Conservation (phyloP, 2,329 filamentous ascomycete species). For the Alternaria rosae region DNA sequence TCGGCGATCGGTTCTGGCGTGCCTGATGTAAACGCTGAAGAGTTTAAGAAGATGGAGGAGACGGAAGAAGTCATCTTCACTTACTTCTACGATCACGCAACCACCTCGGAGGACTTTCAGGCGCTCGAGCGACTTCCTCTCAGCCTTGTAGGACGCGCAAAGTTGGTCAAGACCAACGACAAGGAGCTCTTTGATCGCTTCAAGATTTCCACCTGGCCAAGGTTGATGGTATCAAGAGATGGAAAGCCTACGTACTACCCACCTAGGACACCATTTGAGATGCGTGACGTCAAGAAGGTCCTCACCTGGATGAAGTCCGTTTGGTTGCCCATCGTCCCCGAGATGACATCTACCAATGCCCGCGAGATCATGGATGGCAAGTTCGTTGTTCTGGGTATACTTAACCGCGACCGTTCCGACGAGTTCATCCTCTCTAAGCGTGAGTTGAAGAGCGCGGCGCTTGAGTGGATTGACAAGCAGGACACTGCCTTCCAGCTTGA, state of each 20-base stretch:
- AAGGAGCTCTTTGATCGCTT: conserved; percentile 77
- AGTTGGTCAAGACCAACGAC: conserved; percentile 90
- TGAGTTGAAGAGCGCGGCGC: conserved; percentile 93
- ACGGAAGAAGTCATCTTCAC: conserved; percentile 95
- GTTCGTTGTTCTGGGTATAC: conserved; percentile 89
- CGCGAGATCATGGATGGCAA: conserved; percentile 94
- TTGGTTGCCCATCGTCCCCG: conserved; percentile 95
- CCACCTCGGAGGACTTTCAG: conserved; percentile 87
- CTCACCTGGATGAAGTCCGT: conserved; percentile 94
- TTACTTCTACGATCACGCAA: conserved; percentile 97
- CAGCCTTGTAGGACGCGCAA: conserved; percentile 88
- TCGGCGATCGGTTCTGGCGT: conserved; percentile 79
- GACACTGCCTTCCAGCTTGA: conserved; percentile 90
- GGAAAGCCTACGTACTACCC: conserved; percentile 90
- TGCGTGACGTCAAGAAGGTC: conserved; percentile 84
- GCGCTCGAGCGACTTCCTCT: conserved; percentile 87
- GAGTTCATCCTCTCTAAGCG: conserved; percentile 79
- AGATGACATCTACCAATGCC: conserved; percentile 89
- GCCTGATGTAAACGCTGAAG: conserved; percentile 76
- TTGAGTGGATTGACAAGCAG: conserved; percentile 98
- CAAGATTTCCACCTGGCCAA: conserved; percentile 97
- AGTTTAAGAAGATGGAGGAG: conserved; percentile 84
- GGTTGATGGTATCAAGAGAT: conserved; percentile 86
- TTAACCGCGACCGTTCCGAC: conserved; percentile 80
- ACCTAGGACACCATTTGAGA: conserved; percentile 85